These are phyloP conservation scores for Carex parvula DNA, from an alignment of 176 grass and related monocot species.

Conservation along the genomic window DNA sequence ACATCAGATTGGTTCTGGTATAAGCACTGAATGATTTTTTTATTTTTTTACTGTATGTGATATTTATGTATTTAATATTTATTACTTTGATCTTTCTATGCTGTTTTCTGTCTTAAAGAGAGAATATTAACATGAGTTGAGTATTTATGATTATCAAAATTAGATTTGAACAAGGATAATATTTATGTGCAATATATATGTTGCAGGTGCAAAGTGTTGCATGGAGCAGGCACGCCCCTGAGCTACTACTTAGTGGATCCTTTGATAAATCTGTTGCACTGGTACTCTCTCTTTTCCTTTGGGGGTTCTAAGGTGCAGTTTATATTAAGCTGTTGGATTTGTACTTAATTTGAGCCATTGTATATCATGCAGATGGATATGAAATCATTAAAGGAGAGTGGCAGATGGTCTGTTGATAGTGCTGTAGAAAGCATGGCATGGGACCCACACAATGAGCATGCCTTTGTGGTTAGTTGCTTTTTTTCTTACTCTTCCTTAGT, in stretches of 20 bases:
- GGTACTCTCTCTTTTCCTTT: conserved; percentile 40
- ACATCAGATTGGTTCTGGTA: background rate
- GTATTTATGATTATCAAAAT: background rate
- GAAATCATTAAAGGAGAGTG: conserved; percentile 51
- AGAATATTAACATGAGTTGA: background rate
- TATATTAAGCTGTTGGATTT: background rate
- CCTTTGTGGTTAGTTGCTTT: conserved; percentile 54
- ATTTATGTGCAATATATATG: background rate
- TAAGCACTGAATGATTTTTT: background rate
- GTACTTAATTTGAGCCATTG: conserved; percentile 4
- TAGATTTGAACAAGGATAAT: background rate
- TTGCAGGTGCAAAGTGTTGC: conserved; percentile 83
- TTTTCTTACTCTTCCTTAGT: conserved; percentile 3
- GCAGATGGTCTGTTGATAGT: conserved; percentile 64
- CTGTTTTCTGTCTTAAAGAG: background rate
- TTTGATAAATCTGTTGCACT: conserved; percentile 81
- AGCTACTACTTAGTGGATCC: conserved; percentile 89
- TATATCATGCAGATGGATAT: conserved; percentile 65
- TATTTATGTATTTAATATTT: background rate
- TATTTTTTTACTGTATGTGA: background rate
- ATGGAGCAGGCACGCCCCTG: conserved; percentile 62
- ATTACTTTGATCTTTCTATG: background rate
- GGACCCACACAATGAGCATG: conserved; percentile 79
- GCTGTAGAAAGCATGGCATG: conserved; percentile 91
- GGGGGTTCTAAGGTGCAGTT: background rate